Conservation (phyloP, 225 moss, liverwort and hornwort species). For the Antitrichia curtipendula region DNA sequence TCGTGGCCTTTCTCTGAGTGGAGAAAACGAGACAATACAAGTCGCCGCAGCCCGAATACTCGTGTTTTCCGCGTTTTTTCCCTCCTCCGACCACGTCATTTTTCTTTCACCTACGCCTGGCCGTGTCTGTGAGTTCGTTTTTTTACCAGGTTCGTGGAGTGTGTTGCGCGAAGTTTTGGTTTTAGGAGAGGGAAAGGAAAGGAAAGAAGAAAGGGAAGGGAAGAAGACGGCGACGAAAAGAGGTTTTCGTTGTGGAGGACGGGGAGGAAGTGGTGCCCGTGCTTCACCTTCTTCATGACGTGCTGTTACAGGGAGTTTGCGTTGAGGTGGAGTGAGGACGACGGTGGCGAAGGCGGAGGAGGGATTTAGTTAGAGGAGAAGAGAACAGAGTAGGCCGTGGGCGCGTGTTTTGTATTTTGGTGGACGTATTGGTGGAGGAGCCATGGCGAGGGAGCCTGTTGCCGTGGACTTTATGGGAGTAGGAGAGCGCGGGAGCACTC, state of each 20-base stretch:
- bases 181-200: neutral
- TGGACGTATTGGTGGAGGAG: neutral
- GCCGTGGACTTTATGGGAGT: constrained; percentile 33
- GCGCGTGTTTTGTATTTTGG: neutral
- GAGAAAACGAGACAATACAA: neutral
- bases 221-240: neutral
- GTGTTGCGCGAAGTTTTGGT: neutral
- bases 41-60: neutral
- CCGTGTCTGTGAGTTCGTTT: neutral
- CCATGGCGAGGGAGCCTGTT: constrained; percentile 27
- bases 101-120: neutral
- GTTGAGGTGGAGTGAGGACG: neutral
- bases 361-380: neutral
- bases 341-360: neutral
- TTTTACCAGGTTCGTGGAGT: neutral
- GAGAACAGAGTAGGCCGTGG: neutral
- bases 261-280: neutral
- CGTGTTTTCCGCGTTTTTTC: neutral
- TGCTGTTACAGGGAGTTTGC: neutral
- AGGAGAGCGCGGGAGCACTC: neutral
- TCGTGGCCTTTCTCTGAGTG: neutral
- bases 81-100: neutral
- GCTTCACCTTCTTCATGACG: constrained; percentile 19
- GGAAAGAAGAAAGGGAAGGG: neutral
- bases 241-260: neutral